phyloP scores from a whole-genome alignment of 2,329 filamentous ascomycete genomes.

The Colletotrichum somersetense region DNA sequence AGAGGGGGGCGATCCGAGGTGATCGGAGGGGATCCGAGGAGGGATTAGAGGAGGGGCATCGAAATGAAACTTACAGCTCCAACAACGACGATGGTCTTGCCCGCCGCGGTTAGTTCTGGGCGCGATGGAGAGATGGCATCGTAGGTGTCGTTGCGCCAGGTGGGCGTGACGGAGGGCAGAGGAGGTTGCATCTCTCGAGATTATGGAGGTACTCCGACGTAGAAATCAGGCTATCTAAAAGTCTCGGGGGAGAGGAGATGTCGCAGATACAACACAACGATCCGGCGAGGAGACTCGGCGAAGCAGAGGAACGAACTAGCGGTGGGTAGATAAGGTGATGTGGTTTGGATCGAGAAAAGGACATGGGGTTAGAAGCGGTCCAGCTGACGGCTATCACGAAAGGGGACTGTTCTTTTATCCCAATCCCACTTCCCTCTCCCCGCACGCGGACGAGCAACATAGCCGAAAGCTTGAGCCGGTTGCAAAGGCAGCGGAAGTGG shows the following conservation, averaged over 20 bases:
- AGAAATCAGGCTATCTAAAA: background rate
- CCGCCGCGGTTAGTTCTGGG: conserved; percentile 55
- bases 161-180: conserved; percentile 42
- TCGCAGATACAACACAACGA: background rate
- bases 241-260: background rate
- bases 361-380: background rate
- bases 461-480: background rate
- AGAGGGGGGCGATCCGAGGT: no score
- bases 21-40: no score
- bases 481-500: background rate
- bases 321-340: background rate
- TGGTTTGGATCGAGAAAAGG: background rate
- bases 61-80: conserved; percentile 63
- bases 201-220: background rate
- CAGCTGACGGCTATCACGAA: conserved; percentile 10
- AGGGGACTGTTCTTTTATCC: conserved; percentile 24
- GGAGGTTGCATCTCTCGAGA: conserved; percentile 34
- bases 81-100: conserved; percentile 71
- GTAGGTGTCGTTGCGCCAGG: conserved; percentile 53
- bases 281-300: background rate
- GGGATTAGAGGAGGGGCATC: background rate
- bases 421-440: background rate
- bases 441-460: background rate
- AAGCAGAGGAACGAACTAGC: background rate
- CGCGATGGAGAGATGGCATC: conserved; percentile 53